Conservation (phyloP, 768 basidiomycete species). For the Hypholoma sublateritium region DNA sequence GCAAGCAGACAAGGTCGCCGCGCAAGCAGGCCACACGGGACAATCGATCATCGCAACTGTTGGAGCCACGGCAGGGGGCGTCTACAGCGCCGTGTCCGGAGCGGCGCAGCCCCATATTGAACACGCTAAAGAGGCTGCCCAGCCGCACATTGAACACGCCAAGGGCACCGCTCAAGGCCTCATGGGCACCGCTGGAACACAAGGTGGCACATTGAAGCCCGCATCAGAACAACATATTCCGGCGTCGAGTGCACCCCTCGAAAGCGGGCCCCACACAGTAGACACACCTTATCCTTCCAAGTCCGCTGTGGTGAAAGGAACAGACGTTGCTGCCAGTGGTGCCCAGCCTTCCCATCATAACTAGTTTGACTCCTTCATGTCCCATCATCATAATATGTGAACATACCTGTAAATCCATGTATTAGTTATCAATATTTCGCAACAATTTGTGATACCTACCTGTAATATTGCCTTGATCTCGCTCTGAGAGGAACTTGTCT, state of each 20-base stretch:
- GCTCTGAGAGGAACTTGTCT: too few relatives aligned
- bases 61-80: slow-evolving; percentile 27
- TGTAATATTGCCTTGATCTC: too few relatives aligned
- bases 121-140: slow-evolving; percentile 14
- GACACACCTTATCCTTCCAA: slow-evolving; percentile 29
- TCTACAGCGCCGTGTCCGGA: slow-evolving; percentile 1
- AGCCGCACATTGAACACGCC: slow-evolving; percentile 24
- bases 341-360: slow-evolving; percentile 3
- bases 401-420: too few relatives aligned
- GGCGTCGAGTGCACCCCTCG: slow-evolving; percentile 38
- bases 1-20: neutral
- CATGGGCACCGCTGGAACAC: slow-evolving; percentile 12
- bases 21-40: neutral
- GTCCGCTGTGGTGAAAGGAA: slow-evolving; percentile 16
- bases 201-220: slow-evolving; percentile 5
- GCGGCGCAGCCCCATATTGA: slow-evolving; percentile 12
- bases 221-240: slow-evolving; percentile 27
- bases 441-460: too few relatives aligned
- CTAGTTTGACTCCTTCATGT: neutral
- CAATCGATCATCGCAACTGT: slow-evolving; percentile 29
- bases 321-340: slow-evolving; percentile 23
- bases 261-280: slow-evolving; percentile 34
- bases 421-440: too few relatives aligned
- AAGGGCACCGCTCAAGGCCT: slow-evolving; percentile 33
- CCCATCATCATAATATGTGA: too few relatives aligned